Percentiles rank a stretch among this genome's conserved stretches.
Evolutionary conservation across 2,329 filamentous ascomycete species (phyloP).

Genomic region (Penicillium sp.): DNA sequence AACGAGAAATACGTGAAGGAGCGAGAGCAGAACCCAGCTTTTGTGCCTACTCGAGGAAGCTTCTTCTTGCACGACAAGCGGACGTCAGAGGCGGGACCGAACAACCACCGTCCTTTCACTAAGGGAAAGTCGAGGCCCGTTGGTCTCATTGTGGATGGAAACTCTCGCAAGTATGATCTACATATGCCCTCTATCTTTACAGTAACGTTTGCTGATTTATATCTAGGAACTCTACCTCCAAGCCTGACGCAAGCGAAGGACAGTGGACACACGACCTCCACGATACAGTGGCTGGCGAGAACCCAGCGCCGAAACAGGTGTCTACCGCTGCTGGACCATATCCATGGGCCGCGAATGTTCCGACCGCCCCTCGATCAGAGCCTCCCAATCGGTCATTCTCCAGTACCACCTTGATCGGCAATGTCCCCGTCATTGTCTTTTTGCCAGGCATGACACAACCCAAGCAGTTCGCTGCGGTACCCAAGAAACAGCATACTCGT

Average conservation of each 20-base stretch:
- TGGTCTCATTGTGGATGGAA: constrained; percentile 52
- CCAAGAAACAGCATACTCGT: constrained; percentile 88
- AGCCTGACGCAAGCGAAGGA: constrained; percentile 63
- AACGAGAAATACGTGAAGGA: constrained; percentile 90
- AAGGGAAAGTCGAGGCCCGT: constrained; percentile 60
- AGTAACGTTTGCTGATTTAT: constrained; percentile 30
- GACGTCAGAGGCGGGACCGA: constrained; percentile 73
- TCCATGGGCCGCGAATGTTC: constrained; percentile 41
- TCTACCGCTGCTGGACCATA: constrained; percentile 35
- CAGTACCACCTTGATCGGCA: constrained; percentile 80
- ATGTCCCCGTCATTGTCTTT: constrained; percentile 79
- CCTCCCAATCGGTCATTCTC: constrained; percentile 79
- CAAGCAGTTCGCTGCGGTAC: constrained; percentile 72
- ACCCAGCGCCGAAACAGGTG: constrained; percentile 38
- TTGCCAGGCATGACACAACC: constrained; percentile 75
- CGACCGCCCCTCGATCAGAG: constrained; percentile 58
- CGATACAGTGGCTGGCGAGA: constrained; percentile 59
- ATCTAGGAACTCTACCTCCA: constrained; percentile 44
- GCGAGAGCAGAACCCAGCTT: constrained; percentile 84
- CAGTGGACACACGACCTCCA: constrained; percentile 97
- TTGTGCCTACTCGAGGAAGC: constrained; percentile 89
- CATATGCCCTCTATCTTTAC: not conserved
- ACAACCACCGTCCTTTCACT: constrained; percentile 68
- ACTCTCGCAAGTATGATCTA: constrained; percentile 47
- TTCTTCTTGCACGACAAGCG: constrained; percentile 98